Base-by-base conservation (phyloP, 345 rosid species). In the Aegle marmelos region DNA sequence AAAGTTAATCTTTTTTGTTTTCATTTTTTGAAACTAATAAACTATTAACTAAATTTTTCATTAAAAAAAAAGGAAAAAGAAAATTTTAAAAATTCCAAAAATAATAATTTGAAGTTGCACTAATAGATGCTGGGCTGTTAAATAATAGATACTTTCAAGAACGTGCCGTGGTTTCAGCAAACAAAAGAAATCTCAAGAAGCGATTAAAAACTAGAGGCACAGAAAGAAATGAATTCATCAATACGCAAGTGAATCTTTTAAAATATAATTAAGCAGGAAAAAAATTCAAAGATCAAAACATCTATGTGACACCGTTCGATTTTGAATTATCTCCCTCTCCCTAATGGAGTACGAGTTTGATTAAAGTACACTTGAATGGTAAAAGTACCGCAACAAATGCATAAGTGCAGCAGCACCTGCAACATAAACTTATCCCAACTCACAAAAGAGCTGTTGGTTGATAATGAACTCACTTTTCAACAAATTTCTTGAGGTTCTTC, bases 401-500 rank as follows among this genome's bases (percentile, higher is more conserved):
- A 31, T 21, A 64, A 19, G 27, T 2, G 68, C 36, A 39, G 27
- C 28, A 71, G 50, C 17, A 13, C 24, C 25, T 24, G 30, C 9
- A 67, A 39, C 22, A 17, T 61, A 74, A 61, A 36, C 31, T 59
- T 2, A 45, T 9, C 63, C 24, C 63, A 4, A 53, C 50, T 45
- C 50, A 45, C 50, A 45, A 22, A 48, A 64, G 17, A 6, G 19
- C 7, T 1, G 9, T 41, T 45, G 70, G 9, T 54, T 53, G 37
- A 14, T 66, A 19, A 53, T 24, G 9, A 53, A 24, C 4, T 80
- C 72, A 85, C 74, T 86, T 86, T 71, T 84, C 85, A 60, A 90
- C 58, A 78, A 88, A 90, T 41, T 72, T 79, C 83, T 87, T 88
- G 79, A 91, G 80, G 76, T 86, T 88, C 78, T 84, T 78, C 80